Evolutionary conservation across 495 filamentous ascomycete species (phyloP), one percentile per base, ranked within the genome.

Genomic region (Penicillium pancosmium): DNA sequence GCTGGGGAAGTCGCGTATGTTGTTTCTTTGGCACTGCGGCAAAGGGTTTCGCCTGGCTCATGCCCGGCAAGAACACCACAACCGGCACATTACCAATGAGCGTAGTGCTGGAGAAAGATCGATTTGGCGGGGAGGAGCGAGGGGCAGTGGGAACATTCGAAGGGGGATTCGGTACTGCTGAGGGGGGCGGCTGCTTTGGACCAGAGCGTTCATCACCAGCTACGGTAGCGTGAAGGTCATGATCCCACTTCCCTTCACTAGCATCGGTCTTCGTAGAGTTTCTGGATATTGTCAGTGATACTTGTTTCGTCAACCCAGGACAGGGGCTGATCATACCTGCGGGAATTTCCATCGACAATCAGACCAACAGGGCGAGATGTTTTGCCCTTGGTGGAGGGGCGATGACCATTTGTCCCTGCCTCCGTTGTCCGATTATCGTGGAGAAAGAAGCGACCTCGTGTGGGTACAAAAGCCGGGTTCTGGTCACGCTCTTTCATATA

Each of bases 391-490:
- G 63, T 77, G 61, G 60, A 70, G 12, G 71, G 19, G 25, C 70
- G 73, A 63, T 73, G 60, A 16, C 68, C 70, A 68, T 93, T 94
- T 25, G 86, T 81, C 50, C 86, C 87, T 19, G 88, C 81, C 35
- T 88, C 89, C 34, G 84, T 80, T 52, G 90, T 86, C 58, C 93
- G 84, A 63, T 96, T 92, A 70, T 98, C 94, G 73, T 98, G 94
- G 80, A 98, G 87, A 79, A 97, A 98, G 80, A 98, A 98, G 53
- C 87, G 88, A 23, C 94, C 94, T 51, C 95, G 83, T 65, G 95
- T 98, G 53, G 94, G 94, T 35, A 98, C 92, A 72, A 96, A 96
- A 33, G 93, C 87, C 44, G 94, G 94, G 75, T 97, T 91, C 59
- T 90, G 87, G 67, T 93, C 92, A 61, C 90, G 84, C 70, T 89